Evolutionary conservation across 2,329 filamentous ascomycete genomes (phyloP).

Genomic region (Penicillium sp.): DNA sequence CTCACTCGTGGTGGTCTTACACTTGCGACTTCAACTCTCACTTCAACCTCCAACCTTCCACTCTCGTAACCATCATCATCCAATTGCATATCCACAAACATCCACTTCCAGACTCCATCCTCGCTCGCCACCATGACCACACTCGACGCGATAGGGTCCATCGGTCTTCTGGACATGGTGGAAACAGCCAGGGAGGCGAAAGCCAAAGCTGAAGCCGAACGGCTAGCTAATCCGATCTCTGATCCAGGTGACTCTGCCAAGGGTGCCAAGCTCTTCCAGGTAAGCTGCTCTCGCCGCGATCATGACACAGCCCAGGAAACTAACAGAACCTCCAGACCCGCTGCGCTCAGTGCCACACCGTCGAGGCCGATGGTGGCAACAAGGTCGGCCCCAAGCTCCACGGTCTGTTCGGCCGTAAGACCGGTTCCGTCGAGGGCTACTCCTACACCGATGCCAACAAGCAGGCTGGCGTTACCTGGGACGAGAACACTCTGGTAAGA

Average conservation of each 20-base stretch:
- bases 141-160: slow-evolving; percentile 21
- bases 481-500: slow-evolving; percentile 74
- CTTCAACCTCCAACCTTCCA: not conserved
- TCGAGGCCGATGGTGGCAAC: slow-evolving; percentile 85
- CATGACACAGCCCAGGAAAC: not conserved
- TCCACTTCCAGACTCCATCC: not conserved
- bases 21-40: not conserved
- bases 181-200: slow-evolving; percentile 1
- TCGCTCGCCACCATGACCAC: slow-evolving; percentile 21
- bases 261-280: slow-evolving; percentile 98
- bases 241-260: slow-evolving; percentile 80
- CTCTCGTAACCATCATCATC: not conserved
- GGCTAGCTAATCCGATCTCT: slow-evolving; percentile 25
- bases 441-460: slow-evolving; percentile 99
- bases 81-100: not conserved
- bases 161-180: slow-evolving; percentile 11
- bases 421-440: slow-evolving; percentile 84
- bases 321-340: slow-evolving; percentile 56
- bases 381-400: slow-evolving; percentile 96
- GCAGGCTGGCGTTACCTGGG: slow-evolving; percentile 86
- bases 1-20: not conserved
- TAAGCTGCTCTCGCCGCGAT: slow-evolving; percentile 25
- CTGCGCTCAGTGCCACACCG: slow-evolving; percentile 97
- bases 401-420: slow-evolving; percentile 96
- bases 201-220: not conserved